These are phyloP conservation scores for Crotalaria pallida DNA, from an alignment of 306 rosid genomes.

Conservation along the genomic window DNA sequence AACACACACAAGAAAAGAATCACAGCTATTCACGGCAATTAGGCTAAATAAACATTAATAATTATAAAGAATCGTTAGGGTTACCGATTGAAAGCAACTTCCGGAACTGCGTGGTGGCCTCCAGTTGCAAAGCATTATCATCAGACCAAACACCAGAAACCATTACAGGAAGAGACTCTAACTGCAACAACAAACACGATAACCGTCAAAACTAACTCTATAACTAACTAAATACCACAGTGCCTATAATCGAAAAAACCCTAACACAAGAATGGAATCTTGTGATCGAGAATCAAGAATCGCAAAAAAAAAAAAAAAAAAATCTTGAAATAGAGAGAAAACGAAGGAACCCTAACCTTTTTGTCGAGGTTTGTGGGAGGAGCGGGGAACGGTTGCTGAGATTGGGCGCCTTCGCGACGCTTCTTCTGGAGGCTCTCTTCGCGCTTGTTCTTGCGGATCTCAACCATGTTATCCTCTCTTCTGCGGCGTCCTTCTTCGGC, in stretches of 20 bases:
- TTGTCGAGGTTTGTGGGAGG: constrained; percentile 39
- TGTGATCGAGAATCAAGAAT: constrained; percentile 4
- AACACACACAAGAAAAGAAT: background rate
- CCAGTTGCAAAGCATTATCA: constrained; percentile 45
- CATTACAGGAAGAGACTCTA: constrained; percentile 75
- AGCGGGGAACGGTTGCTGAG: constrained; percentile 50
- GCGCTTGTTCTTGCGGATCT: constrained; percentile 82
- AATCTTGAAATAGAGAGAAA: background rate
- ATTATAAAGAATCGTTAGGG: background rate
- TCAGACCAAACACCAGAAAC: constrained; percentile 67
- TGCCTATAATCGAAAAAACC: background rate
- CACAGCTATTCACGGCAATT: background rate
- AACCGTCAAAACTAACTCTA: background rate
- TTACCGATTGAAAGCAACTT: constrained; percentile 72
- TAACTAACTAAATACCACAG: background rate
- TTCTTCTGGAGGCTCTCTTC: constrained; percentile 79
- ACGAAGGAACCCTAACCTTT: constrained; percentile 38
- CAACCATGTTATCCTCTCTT: constrained; percentile 78
- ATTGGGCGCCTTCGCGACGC: constrained; percentile 73
- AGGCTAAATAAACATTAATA: background rate
- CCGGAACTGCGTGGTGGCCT: constrained; percentile 75
- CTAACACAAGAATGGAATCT: background rate
- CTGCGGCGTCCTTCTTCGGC: constrained; percentile 80
- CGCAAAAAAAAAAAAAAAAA: too few species aligned
- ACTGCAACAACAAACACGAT: constrained; percentile 24